Evolutionary conservation across 2,329 filamentous ascomycete genomes (phyloP).

Genomic region (Cladosporium sp.): DNA sequence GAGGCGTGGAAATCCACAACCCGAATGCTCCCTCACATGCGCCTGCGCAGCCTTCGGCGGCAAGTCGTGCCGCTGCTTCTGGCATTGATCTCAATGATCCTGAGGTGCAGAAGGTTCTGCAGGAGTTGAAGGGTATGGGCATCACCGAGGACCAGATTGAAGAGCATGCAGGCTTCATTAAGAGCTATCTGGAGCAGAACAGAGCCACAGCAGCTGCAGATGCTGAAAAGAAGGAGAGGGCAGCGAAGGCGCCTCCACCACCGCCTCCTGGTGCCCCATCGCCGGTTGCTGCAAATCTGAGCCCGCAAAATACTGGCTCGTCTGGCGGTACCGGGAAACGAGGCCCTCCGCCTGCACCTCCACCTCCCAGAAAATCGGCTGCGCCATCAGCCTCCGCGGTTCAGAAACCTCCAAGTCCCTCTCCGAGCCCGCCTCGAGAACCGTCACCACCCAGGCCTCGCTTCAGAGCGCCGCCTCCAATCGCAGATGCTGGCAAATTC

Average conservation of each 20-base stretch:
- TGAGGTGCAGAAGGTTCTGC: slow-evolving; percentile 56
- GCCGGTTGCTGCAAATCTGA: slow-evolving; percentile 39
- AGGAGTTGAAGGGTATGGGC: slow-evolving; percentile 60
- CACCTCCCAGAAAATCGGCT: slow-evolving; percentile 37
- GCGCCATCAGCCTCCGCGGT: slow-evolving; percentile 37
- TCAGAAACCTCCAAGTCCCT: slow-evolving; percentile 47
- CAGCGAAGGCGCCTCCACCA: slow-evolving; percentile 57
- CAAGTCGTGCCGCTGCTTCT: slow-evolving; percentile 34
- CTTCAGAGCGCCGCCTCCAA: slow-evolving; percentile 81
- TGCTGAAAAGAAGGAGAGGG: slow-evolving; percentile 44
- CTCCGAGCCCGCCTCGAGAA: slow-evolving; percentile 60
- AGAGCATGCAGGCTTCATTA: slow-evolving; percentile 65
- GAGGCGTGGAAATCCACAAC: slow-evolving; percentile 34
- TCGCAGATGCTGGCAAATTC: slow-evolving; percentile 86
- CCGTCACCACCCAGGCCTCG: slow-evolving; percentile 65
- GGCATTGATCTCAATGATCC: slow-evolving; percentile 59
- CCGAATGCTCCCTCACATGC: slow-evolving; percentile 31
- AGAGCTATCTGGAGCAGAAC: slow-evolving; percentile 61
- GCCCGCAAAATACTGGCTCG: slow-evolving; percentile 59
- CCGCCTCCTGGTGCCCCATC: slow-evolving; percentile 50
- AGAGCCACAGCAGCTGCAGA: slow-evolving; percentile 50
- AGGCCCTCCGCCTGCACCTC: slow-evolving; percentile 58
- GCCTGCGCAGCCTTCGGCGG: slow-evolving; percentile 14
- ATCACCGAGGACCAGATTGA: slow-evolving; percentile 66
- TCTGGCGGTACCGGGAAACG: slow-evolving; percentile 52